Evolutionary conservation across 1,284 basidiomycete genomes (phyloP).

Genomic region (Boletus semigastroideus): DNA sequence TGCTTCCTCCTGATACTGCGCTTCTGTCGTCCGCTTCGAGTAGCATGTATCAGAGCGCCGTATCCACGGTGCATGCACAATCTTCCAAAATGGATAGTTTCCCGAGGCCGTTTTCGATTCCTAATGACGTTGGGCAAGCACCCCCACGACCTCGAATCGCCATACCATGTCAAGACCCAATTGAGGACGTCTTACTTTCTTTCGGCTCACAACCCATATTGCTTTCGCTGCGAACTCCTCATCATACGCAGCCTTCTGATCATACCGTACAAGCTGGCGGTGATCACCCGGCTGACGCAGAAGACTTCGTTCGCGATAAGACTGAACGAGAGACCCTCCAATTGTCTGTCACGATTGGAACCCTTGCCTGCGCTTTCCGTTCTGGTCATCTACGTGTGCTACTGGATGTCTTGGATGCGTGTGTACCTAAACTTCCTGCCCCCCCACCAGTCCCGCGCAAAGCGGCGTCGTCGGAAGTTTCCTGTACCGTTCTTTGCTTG

Average conservation of each 20-base stretch:
- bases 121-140: not conserved
- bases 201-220: slow-evolving; percentile 57
- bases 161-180: slow-evolving; percentile 9
- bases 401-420: slow-evolving; percentile 41
- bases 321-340: slow-evolving; percentile 22
- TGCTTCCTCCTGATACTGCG: slow-evolving; percentile 45
- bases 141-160: slow-evolving; percentile 8
- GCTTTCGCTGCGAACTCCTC: slow-evolving; percentile 52
- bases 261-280: not conserved
- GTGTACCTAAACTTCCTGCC: slow-evolving; percentile 33
- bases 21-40: slow-evolving; percentile 50
- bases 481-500: slow-evolving; percentile 26
- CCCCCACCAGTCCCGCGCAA: slow-evolving; percentile 14
- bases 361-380: slow-evolving; percentile 50
- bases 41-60: slow-evolving; percentile 75
- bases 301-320: slow-evolving; percentile 6
- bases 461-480: slow-evolving; percentile 3
- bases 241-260: slow-evolving; percentile 8
- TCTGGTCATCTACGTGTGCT: slow-evolving; percentile 54
- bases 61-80: slow-evolving; percentile 43
- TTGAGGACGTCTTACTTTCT: slow-evolving; percentile 53
- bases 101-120: not conserved
- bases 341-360: slow-evolving; percentile 47
- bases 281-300: not conserved
- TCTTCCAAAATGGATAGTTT: not conserved